phyloP scores from a whole-genome alignment of 345 rosid genomes.

The Passiflora organensis region DNA sequence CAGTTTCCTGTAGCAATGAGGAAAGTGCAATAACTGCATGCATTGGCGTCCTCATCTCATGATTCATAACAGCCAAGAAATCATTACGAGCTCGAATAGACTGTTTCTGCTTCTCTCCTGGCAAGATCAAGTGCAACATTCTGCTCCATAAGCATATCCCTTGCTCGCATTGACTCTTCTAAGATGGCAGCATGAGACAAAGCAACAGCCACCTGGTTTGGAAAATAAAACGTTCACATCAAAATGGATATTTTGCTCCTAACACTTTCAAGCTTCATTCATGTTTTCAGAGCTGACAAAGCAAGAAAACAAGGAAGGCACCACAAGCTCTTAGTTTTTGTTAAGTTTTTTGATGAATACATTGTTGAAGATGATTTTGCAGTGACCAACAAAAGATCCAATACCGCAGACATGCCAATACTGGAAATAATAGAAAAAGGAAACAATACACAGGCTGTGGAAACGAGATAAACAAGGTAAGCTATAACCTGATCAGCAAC shows the following conservation, averaged over 20 bases:
- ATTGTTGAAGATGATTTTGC: neutral
- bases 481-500: constrained; percentile 87
- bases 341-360: too few species aligned
- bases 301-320: too few species aligned
- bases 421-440: too few species aligned
- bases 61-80: constrained; percentile 98
- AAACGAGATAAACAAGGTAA: neutral
- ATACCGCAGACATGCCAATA: too few species aligned
- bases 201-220: constrained; percentile 86
- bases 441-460: neutral
- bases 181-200: constrained; percentile 96
- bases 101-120: constrained; percentile 93
- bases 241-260: neutral
- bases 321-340: too few species aligned
- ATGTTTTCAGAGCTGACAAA: too few species aligned
- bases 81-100: constrained; percentile 92
- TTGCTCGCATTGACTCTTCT: constrained; percentile 98
- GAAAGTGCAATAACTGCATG: constrained; percentile 95
- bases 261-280: too few species aligned
- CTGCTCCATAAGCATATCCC: constrained; percentile 95
- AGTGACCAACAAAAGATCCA: neutral
- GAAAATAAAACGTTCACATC: constrained; percentile 4
- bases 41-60: constrained; percentile 99
- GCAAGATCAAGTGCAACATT: constrained; percentile 92
- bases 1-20: constrained; percentile 94